Evolutionary conservation across 2,329 filamentous ascomycete species (phyloP), one percentile per base, ranked within the genome.

Genomic region (Canariomyces notabilis): DNA sequence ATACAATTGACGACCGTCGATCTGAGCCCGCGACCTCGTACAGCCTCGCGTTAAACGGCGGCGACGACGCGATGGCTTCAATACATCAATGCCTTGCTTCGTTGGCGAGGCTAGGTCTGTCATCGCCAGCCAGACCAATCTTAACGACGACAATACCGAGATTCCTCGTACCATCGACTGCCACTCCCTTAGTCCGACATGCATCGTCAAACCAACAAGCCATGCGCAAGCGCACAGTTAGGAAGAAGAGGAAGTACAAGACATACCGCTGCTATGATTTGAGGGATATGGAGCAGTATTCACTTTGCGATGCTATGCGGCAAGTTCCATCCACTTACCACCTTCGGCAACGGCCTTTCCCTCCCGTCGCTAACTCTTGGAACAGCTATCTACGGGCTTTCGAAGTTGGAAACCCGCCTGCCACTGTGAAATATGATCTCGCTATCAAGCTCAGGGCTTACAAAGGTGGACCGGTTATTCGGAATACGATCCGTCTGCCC

Each of bases 261-360:
- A 74, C 77, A 9, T 80, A 78, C 52, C 80, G 78, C 53, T 77
- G 80, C 23, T 89, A 82, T 63, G 76, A 81, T 54, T 65, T 91
- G 53, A 77, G 77, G 52, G 72, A 80, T 54, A 77, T 81, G 35
- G 75, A 88, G 29, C 83, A 87, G 60, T 95, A 85, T 61, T 80
- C 89, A 1, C 75, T 98, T 23, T 85, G 88, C 56, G 93, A 98
- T 72, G 94, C 93, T 14, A 93, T 98, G 81, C 81, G 90, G 88
- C 89, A 69, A 29, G 48, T 37, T 31, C 29, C 7, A 1, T n/a
- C 12, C n/a, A 14, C 20, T 5, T 4, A 2, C 7, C 8, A 2
- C 16, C 18, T n/a, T 14, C 14, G n/a, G n/a, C n/a, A n/a, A n/a
- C n/a, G n/a, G n/a, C n/a, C n/a, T n/a, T 5, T 4, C 3, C 11